These are phyloP conservation scores for Termitomyces sp. DNA, from an alignment of 768 basidiomycete genomes.

Conservation along the genomic window DNA sequence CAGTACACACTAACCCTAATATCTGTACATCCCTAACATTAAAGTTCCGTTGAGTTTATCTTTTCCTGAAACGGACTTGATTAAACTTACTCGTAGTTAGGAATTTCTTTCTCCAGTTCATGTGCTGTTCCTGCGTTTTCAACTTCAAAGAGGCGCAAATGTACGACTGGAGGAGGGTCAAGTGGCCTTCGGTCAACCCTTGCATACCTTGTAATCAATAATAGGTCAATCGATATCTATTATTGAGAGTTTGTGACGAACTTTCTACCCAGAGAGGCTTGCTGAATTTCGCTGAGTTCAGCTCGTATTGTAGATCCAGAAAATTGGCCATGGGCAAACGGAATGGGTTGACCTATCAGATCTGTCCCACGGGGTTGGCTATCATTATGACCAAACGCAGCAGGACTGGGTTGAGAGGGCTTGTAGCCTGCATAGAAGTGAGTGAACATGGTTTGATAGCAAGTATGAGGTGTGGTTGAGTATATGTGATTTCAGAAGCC, in stretches of 20 bases:
- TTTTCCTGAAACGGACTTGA: neutral
- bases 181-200: conserved; percentile 60
- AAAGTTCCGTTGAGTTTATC: conserved; percentile 5
- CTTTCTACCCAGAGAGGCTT: conserved; percentile 68
- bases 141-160: conserved; percentile 44
- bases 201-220: conserved; percentile 39
- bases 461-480: neutral
- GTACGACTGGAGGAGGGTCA: conserved; percentile 62
- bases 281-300: conserved; percentile 55
- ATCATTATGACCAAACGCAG: conserved; percentile 1
- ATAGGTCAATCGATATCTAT: conserved; percentile 8
- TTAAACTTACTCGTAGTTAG: conserved; percentile 41
- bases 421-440: conserved; percentile 12
- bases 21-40: conserved; percentile 47
- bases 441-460: conserved; percentile 9
- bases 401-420: conserved; percentile 5
- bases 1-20: conserved; percentile 71
- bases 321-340: conserved; percentile 57
- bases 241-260: conserved; percentile 18
- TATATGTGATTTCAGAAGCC: conserved; percentile 1
- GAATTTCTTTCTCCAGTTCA: conserved; percentile 38
- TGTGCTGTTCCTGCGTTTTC: conserved; percentile 34
- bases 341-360: conserved; percentile 46
- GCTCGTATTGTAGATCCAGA: conserved; percentile 51
- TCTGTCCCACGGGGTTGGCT: conserved; percentile 19